A percentile compares a stretch with the other conserved stretches of the same genome.
Conservation (phyloP, 1,284 basidiomycete genomes). For the Entoloma clypeatum region DNA sequence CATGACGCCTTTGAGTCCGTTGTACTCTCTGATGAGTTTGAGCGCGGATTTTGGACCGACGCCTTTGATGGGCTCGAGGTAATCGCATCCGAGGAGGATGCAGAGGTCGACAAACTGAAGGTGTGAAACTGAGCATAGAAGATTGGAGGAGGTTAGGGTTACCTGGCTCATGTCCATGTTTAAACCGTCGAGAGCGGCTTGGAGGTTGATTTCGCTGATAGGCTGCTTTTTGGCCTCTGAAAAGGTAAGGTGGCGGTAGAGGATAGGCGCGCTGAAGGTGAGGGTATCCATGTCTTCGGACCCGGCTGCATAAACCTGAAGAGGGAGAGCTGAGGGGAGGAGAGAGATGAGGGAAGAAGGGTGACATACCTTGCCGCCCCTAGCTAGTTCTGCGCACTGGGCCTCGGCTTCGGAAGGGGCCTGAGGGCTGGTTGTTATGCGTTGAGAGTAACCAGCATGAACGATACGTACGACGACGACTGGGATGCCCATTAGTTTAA, state of each 20-base stretch:
- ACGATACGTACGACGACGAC: constrained; percentile 69
- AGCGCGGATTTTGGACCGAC: constrained; percentile 95
- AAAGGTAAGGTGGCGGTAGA: constrained; percentile 95
- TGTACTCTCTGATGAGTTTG: constrained; percentile 88
- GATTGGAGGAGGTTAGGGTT: constrained; percentile 14
- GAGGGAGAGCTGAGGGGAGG: constrained; percentile 10
- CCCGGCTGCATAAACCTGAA: constrained; percentile 90
- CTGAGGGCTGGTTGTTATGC: constrained; percentile 38
- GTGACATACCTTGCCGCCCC: constrained; percentile 77
- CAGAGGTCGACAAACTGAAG: constrained; percentile 93
- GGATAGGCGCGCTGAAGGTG: constrained; percentile 89
- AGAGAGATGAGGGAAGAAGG: not conserved
- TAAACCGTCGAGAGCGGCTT: constrained; percentile 82
- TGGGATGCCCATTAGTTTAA: constrained; percentile 96
- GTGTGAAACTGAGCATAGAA: not conserved
- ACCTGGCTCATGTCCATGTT: constrained; percentile 92
- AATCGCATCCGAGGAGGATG: constrained; percentile 96
- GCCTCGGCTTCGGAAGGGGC: constrained; percentile 98
- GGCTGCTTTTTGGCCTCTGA: constrained; percentile 98
- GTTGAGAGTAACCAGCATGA: not conserved
- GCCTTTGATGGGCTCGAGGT: constrained; percentile 94
- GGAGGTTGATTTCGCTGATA: constrained; percentile 90
- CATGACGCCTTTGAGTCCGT: constrained; percentile 78
- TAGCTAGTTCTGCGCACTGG: constrained; percentile 95
- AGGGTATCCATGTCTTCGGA: constrained; percentile 99